A percentile compares a stretch with the other conserved stretches of the same genome.
phyloP scores from a whole-genome alignment of 257 asterid species.

The Ophiorrhiza pumila region DNA sequence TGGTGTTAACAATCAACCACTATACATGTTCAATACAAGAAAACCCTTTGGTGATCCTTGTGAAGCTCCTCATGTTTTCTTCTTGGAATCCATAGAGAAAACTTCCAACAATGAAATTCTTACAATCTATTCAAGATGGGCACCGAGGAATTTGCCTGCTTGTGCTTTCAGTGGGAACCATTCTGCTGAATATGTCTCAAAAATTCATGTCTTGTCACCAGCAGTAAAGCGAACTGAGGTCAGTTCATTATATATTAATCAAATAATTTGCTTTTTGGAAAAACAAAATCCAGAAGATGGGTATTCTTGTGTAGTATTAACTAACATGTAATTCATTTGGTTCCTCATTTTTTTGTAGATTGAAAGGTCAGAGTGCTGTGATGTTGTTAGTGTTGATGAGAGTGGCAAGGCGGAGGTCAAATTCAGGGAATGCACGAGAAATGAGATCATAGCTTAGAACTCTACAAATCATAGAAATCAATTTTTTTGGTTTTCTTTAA shows the following conservation, averaged over 20 bases:
- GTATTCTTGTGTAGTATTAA: no score
- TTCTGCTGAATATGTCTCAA: conserved; percentile 46
- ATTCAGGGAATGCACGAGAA: no score
- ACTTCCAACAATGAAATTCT: conserved; percentile 18
- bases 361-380: no score
- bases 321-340: no score
- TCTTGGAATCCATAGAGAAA: conserved; percentile 23
- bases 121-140: conserved; percentile 26
- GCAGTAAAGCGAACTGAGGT: conserved; percentile 29
- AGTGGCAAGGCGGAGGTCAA: no score
- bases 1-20: conserved; percentile 30
- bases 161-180: conserved; percentile 34
- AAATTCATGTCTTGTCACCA: conserved; percentile 34
- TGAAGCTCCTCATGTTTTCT: conserved; percentile 57
- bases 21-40: conserved; percentile 62
- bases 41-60: conserved; percentile 34
- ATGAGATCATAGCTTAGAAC: no score
- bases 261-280: no score
- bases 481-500: no score
- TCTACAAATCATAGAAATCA: no score
- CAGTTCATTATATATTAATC: not conserved
- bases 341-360: no score
- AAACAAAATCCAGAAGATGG: no score
- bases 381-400: no score
- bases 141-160: conserved; percentile 31